Percentiles rank a stretch among this genome's conserved stretches.
phyloP scores from a whole-genome alignment of 257 asterid genomes.

The Plantago ovata region DNA sequence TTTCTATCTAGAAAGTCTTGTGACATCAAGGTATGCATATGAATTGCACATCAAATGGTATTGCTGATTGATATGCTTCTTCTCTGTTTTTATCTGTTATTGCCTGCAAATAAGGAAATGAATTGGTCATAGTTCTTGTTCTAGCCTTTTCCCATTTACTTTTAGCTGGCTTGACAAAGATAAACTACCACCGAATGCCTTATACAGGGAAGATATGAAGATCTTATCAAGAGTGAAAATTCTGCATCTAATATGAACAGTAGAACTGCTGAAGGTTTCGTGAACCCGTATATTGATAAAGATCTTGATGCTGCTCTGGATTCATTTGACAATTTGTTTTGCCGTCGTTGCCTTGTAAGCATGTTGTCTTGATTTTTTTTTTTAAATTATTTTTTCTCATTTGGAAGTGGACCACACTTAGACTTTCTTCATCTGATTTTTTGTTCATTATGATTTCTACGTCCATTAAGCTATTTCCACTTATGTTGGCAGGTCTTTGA shows the following conservation, averaged over 20 bases:
- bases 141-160: slow-evolving; percentile 56
- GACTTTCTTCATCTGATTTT: not conserved
- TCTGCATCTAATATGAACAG: slow-evolving; percentile 33
- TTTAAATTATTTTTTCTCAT: not conserved
- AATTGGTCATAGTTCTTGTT: slow-evolving; percentile 32
- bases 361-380: slow-evolving; percentile 14
- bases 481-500: slow-evolving; percentile 14
- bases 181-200: slow-evolving; percentile 63
- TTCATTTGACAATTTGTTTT: slow-evolving; percentile 89
- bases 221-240: slow-evolving; percentile 44
- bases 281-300: slow-evolving; percentile 68
- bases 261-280: slow-evolving; percentile 48
- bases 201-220: slow-evolving; percentile 94
- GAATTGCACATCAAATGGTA: not conserved
- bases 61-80: not conserved
- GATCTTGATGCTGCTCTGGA: slow-evolving; percentile 92
- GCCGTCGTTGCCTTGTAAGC: slow-evolving; percentile 93
- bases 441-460: slow-evolving; percentile 6
- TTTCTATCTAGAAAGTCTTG: slow-evolving; percentile 40
- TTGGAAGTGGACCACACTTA: not conserved
- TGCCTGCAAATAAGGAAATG: slow-evolving; percentile 29
- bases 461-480: slow-evolving; percentile 11
- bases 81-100: slow-evolving; percentile 11
- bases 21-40: slow-evolving; percentile 47
- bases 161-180: slow-evolving; percentile 56